Percentiles rank a stretch among this genome's conserved stretches.
These are phyloP conservation scores for Coemansia erecta DNA, from an alignment of 192 early-diverging fungal genomes.

Conservation along the genomic window DNA sequence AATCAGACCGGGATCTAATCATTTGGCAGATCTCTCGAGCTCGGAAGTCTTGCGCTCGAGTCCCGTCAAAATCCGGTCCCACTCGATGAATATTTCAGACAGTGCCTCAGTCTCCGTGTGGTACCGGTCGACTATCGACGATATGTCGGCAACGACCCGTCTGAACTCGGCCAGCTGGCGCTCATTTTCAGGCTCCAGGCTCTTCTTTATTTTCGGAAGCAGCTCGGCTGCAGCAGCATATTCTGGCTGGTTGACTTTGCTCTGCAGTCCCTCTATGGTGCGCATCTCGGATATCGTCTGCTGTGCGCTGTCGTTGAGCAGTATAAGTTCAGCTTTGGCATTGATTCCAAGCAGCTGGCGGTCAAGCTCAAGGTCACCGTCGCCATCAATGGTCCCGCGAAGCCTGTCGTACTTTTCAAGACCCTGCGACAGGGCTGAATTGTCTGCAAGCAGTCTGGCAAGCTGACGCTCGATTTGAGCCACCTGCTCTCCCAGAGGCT, in stretches of 20 bases:
- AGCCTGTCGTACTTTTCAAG: conserved; percentile 47
- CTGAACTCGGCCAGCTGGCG: conserved; percentile 23
- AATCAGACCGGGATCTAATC: not conserved
- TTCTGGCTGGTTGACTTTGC: conserved; percentile 41
- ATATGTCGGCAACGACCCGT: conserved; percentile 27
- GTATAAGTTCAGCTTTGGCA: conserved; percentile 40
- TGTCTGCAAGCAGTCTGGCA: conserved; percentile 17
- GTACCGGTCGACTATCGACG: conserved; percentile 42
- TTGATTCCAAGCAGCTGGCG: conserved; percentile 37
- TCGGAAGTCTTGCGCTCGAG: conserved; percentile 38
- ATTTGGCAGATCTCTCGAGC: conserved; percentile 12
- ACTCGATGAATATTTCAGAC: conserved; percentile 43
- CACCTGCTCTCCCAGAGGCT: conserved; percentile 20
- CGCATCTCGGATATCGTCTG: conserved; percentile 33
- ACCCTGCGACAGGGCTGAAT: conserved; percentile 17
- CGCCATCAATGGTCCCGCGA: conserved; percentile 38
- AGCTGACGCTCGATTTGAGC: conserved; percentile 31
- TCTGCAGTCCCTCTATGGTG: conserved; percentile 33
- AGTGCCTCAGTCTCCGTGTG: conserved; percentile 41
- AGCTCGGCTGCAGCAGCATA: conserved; percentile 34
- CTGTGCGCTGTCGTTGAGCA: conserved; percentile 27
- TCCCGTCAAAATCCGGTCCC: conserved; percentile 31
- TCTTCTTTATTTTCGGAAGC: conserved; percentile 10
- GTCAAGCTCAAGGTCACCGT: conserved; percentile 40
- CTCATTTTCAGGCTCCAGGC: conserved; percentile 29